Evolutionary conservation across 1,284 basidiomycete species (phyloP), one percentile per base, ranked within the genome.

Genomic region (Blastosporella zonata): DNA sequence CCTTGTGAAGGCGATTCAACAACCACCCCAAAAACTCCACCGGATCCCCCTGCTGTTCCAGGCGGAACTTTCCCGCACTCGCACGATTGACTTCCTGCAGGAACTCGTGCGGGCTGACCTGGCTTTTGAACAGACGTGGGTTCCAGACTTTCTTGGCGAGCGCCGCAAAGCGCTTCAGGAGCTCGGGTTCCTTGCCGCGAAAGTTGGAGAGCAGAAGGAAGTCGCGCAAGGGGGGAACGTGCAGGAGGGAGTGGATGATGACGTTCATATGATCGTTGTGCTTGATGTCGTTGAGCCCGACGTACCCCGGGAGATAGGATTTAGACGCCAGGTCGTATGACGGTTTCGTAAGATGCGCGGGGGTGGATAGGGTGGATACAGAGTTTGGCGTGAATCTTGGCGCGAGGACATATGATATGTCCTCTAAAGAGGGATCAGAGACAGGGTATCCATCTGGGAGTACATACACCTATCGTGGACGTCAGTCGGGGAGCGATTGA

Each of bases 21-120:
- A 99, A 68, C 97, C 97, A 99, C 18, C 93, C 87, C 27, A 99
- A 69, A 63, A 99, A 99, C 62, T 98, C 97, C 4, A 94, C 84
- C 4, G 97, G 97, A 68, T 99, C 97, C 1, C 93, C 93, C 70
- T 95, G 92, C 63, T 92, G 81, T 57, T 95, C 95, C 55, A 97
- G 79, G 58, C 87, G 85, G 70, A 95, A 99, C 67, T 91, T 93
- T 12, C 93, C 92, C 25, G 74, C 79, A 61, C 90, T 94, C 27
- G 87, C 86, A 55, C 90, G 81, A 54, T 88, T 86, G 39, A 99
- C 94, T 70, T 99, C 96, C 68, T 99, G 97, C 54, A 97, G 70
- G 65, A 99, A 95, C 67, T 99, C 97, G 68, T 99, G 97, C 7
- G 97, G 97, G 57, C 89, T 93, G 55, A 98, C 94, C 77, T 99